Percentiles rank a stretch among this genome's conserved stretches.
Conservation (phyloP, 192 early-diverging fungal species). For the Entomortierella lignicola region DNA sequence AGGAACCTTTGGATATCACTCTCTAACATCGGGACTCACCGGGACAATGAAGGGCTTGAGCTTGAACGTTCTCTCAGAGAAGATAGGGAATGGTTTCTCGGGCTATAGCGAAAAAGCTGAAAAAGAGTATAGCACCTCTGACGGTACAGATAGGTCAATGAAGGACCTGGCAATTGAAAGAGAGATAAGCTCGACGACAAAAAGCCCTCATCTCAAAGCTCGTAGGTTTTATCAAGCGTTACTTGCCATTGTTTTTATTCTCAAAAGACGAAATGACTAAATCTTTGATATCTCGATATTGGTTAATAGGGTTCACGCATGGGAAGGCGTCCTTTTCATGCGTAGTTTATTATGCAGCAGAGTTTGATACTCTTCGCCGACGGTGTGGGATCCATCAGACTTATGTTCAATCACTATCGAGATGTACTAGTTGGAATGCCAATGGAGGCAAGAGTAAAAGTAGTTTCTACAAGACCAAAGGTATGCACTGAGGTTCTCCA, state of each 20-base stretch:
- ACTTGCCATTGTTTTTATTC: background rate
- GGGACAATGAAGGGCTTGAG: slow-evolving; percentile 53
- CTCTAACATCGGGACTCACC: slow-evolving; percentile 38
- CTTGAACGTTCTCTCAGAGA: slow-evolving; percentile 42
- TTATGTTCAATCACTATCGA: slow-evolving; percentile 82
- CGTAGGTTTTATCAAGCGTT: slow-evolving; percentile 56
- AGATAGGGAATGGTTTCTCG: slow-evolving; percentile 49
- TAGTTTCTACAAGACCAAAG: slow-evolving; percentile 83
- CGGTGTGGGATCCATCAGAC: slow-evolving; percentile 84
- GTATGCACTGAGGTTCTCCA: slow-evolving; percentile 46
- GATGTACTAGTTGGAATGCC: slow-evolving; percentile 82
- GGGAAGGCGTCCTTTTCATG: slow-evolving; percentile 81
- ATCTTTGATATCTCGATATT: background rate
- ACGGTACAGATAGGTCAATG: background rate
- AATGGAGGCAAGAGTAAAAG: slow-evolving; percentile 92
- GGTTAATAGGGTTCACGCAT: slow-evolving; percentile 70
- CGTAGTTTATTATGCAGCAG: slow-evolving; percentile 85
- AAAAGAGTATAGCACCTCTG: slow-evolving; percentile 16
- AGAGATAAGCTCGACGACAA: slow-evolving; percentile 11
- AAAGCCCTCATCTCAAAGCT: slow-evolving; percentile 65
- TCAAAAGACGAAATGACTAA: too few relatives aligned
- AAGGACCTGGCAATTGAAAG: slow-evolving; percentile 11
- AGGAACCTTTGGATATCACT: slow-evolving; percentile 34
- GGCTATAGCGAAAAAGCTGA: slow-evolving; percentile 39
- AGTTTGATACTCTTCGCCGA: slow-evolving; percentile 87